phyloP scores from a whole-genome alignment of 1,284 basidiomycete genomes.

The Apiotrichum brassicae region DNA sequence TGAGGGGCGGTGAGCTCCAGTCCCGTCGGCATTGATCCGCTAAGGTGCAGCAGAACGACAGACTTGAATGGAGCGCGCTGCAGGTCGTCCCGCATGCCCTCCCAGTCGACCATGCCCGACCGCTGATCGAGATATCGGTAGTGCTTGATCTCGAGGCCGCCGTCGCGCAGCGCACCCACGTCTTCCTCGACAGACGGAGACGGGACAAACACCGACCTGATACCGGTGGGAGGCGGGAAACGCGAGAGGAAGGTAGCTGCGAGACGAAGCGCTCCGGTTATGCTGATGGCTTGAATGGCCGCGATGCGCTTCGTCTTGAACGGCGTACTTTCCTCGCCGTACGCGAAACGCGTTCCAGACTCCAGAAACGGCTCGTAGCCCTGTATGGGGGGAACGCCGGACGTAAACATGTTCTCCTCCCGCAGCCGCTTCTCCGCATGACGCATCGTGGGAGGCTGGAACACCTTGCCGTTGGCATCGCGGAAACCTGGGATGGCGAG shows the following conservation, averaged over 20 bases:
- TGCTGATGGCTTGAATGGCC: slow-evolving; percentile 80
- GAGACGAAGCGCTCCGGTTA: slow-evolving; percentile 91
- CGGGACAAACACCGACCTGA: slow-evolving; percentile 32
- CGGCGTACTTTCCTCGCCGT: slow-evolving; percentile 58
- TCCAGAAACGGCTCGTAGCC: slow-evolving; percentile 41
- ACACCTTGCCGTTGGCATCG: slow-evolving; percentile 76
- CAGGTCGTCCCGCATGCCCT: slow-evolving; percentile 63
- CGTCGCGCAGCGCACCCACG: slow-evolving; percentile 30
- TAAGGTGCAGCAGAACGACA: slow-evolving; percentile 83
- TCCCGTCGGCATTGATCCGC: slow-evolving; percentile 94
- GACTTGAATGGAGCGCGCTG: slow-evolving; percentile 57
- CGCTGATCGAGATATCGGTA: slow-evolving; percentile 74
- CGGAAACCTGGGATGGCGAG: slow-evolving; percentile 85
- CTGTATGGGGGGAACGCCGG: slow-evolving; percentile 24
- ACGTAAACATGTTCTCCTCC: slow-evolving; percentile 23
- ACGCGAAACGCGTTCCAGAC: slow-evolving; percentile 34
- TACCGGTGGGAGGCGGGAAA: slow-evolving; percentile 48
- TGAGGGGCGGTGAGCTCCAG: slow-evolving; percentile 87
- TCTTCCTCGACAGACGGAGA: slow-evolving; percentile 40
- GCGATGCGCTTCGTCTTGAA: slow-evolving; percentile 23
- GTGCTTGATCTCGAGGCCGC: slow-evolving; percentile 38
- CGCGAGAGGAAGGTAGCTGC: slow-evolving; percentile 80
- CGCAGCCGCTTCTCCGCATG: slow-evolving; percentile 55
- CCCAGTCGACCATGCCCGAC: slow-evolving; percentile 81
- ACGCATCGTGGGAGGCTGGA: slow-evolving; percentile 85